Evolutionary conservation across 768 basidiomycete genomes (phyloP).

Genomic region (Panaeolus cyanescens): DNA sequence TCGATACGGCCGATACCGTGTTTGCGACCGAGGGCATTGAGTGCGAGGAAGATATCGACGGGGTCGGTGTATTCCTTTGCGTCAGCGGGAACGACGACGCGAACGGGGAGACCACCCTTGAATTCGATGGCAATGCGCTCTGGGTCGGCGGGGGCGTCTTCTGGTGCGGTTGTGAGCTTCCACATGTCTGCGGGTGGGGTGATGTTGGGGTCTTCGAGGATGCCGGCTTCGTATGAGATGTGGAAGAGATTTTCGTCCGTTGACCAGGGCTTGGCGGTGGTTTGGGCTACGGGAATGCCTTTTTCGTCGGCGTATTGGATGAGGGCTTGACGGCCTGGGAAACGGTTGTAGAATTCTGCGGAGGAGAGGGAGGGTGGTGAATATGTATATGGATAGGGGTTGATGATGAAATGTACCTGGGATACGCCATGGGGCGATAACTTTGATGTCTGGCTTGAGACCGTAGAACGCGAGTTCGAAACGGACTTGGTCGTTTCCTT

Average conservation of each 20-base stretch:
- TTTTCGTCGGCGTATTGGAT: constrained; percentile 88
- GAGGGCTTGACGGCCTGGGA: constrained; percentile 92
- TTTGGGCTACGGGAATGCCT: constrained; percentile 92
- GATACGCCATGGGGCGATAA: constrained; percentile 97
- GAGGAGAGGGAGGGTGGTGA: not conserved
- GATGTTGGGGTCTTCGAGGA: constrained; percentile 94
- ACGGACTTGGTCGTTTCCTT: constrained; percentile 99
- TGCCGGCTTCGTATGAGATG: constrained; percentile 99
- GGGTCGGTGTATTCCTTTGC: constrained; percentile 78
- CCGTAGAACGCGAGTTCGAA: constrained; percentile 99
- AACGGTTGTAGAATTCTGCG: constrained; percentile 96
- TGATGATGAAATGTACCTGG: constrained; percentile 54
- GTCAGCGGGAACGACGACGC: constrained; percentile 62
- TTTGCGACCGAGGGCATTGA: constrained; percentile 91
- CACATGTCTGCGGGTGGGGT: constrained; percentile 98
- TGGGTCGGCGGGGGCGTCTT: constrained; percentile 76
- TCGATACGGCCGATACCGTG: constrained; percentile 98
- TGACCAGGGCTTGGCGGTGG: constrained; percentile 97
- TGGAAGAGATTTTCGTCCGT: constrained; percentile 99
- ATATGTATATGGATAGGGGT: not conserved
- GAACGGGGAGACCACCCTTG: constrained; percentile 82
- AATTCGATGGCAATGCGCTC: constrained; percentile 88
- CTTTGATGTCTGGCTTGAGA: constrained; percentile 97
- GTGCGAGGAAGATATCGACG: constrained; percentile 89
- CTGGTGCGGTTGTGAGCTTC: constrained; percentile 89